These are phyloP conservation scores for Mytilinidion resinicola DNA, from an alignment of 495 filamentous ascomycete genomes.

Conservation along the genomic window DNA sequence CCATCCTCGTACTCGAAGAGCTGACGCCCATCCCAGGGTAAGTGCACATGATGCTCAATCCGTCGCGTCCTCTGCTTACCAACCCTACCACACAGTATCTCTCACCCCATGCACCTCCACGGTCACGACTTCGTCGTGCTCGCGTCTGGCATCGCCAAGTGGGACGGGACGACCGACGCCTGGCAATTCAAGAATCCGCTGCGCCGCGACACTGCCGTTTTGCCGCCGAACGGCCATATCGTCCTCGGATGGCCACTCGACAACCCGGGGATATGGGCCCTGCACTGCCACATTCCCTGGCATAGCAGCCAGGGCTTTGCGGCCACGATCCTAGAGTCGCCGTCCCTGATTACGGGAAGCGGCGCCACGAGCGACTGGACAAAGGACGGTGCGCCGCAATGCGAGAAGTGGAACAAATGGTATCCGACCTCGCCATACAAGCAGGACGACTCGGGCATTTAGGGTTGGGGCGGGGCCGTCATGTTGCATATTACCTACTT, in stretches of 20 bases:
- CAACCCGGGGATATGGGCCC: constrained; percentile 30
- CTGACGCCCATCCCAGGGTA: constrained; percentile 6
- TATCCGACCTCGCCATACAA: too few species aligned
- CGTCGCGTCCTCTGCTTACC: neutral
- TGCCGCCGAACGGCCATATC: constrained; percentile 29
- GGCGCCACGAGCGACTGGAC: too few species aligned
- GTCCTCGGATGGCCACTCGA: constrained; percentile 34
- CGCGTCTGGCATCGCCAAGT: constrained; percentile 9
- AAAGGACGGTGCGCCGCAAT: too few species aligned
- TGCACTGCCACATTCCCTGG: constrained; percentile 37
- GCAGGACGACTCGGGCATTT: too few species aligned
- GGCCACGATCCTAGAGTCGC: too few species aligned
- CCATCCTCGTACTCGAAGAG: too few species aligned
- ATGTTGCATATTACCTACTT: too few species aligned
- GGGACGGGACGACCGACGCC: constrained; percentile 10
- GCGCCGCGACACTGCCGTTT: constrained; percentile 28
- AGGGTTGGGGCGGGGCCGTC: too few species aligned
- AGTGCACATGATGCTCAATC: constrained; percentile 20
- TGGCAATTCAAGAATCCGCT: constrained; percentile 27
- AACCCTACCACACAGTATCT: neutral
- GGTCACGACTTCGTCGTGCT: constrained; percentile 35
- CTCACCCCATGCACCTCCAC: constrained; percentile 30
- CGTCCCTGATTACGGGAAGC: too few species aligned
- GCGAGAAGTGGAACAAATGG: too few species aligned
- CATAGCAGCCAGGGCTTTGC: too few species aligned